A percentile compares a stretch with the other conserved stretches of the same genome.
Evolutionary conservation across 2,329 filamentous ascomycete genomes (phyloP).

Genomic region (Aspergillus viridinutans): DNA sequence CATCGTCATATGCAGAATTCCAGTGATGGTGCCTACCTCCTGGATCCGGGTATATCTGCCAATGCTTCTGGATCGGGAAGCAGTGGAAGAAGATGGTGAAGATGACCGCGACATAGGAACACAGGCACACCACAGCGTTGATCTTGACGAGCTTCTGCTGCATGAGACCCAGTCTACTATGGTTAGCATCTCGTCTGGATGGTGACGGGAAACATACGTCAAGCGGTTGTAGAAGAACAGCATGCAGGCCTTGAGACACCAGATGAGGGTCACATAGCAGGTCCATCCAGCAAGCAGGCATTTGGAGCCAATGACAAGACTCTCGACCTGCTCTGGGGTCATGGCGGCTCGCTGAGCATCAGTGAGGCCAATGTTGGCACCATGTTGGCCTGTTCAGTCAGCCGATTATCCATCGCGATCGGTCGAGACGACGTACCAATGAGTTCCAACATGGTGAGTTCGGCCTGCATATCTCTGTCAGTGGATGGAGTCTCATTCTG

Average conservation of each 20-base stretch:
- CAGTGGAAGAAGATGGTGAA: constrained; percentile 36
- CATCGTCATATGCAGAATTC: not conserved
- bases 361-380: constrained; percentile 38
- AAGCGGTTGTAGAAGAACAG: constrained; percentile 43
- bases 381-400: constrained; percentile 30
- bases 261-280: constrained; percentile 42
- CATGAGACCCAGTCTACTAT: constrained; percentile 31
- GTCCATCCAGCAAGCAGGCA: constrained; percentile 37
- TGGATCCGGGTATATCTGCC: constrained; percentile 42
- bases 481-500: not conserved
- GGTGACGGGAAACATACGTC: constrained; percentile 29
- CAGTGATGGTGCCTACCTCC: constrained; percentile 24
- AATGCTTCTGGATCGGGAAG: constrained; percentile 35
- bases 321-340: constrained; percentile 24
- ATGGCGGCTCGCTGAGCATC: constrained; percentile 29
- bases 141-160: constrained; percentile 38
- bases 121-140: constrained; percentile 25
- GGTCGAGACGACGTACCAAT: constrained; percentile 11
- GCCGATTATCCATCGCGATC: not conserved
- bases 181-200: not conserved
- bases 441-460: constrained; percentile 19
- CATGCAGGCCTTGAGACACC: constrained; percentile 42
- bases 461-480: constrained; percentile 6
- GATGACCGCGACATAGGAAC: constrained; percentile 33
- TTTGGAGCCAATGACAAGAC: constrained; percentile 31